Conservation (phyloP, 495 filamentous ascomycete species). For the Viridothelium virens region DNA sequence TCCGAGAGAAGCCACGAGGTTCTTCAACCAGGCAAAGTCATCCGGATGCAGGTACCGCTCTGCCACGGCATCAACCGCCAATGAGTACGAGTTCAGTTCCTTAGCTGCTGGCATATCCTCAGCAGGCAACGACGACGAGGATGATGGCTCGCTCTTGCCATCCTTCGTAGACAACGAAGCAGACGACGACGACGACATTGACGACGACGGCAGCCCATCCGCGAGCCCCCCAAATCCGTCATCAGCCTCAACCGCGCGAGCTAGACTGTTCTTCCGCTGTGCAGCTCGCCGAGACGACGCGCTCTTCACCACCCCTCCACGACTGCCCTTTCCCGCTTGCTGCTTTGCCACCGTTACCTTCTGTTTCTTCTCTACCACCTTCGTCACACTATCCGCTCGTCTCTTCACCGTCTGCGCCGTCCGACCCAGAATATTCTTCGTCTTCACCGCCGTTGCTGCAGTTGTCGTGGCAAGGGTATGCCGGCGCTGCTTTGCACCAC, state of each 20-base stretch:
- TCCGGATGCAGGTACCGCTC: neutral
- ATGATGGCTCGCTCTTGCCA: no score
- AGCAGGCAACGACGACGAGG: no score
- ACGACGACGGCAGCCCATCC: neutral
- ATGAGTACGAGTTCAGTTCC: no score
- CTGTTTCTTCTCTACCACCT: neutral
- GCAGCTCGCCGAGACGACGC: no score
- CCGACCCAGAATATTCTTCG: neutral
- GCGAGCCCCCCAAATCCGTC: neutral
- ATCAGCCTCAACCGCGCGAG: no score
- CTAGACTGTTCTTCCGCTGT: neutral
- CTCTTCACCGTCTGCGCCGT: neutral
- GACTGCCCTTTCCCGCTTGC: neutral
- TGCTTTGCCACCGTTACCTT: neutral
- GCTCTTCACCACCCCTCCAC: neutral
- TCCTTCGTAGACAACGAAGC: no score
- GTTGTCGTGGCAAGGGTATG: conserved; percentile 1
- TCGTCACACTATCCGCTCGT: neutral
- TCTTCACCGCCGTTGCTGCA: neutral
- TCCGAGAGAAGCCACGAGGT: no score
- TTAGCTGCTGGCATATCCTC: no score
- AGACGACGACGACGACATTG: no score
- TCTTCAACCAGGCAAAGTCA: neutral
- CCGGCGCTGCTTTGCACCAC: neutral
- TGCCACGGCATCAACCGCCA: neutral